Evolutionary conservation across 2,329 filamentous ascomycete species (phyloP).

Genomic region (Hypomyces perniciosus): DNA sequence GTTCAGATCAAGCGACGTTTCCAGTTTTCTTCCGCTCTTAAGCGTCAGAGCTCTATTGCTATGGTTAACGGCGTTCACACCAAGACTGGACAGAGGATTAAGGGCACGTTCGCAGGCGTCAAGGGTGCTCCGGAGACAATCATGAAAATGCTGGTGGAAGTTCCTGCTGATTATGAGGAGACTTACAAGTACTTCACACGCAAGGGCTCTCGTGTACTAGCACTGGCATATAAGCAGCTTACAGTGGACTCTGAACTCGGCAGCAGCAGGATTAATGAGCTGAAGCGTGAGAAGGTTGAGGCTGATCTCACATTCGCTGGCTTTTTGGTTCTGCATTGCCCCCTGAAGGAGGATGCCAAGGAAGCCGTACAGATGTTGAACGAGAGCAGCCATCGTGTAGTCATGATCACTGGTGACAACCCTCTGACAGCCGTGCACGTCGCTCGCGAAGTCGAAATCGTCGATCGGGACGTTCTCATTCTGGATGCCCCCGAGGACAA

Average conservation of each 20-base stretch:
- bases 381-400: constrained; percentile 94
- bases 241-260: constrained; percentile 76
- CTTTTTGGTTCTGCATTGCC: constrained; percentile 91
- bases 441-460: constrained; percentile 91
- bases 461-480: constrained; percentile 91
- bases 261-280: constrained; percentile 79
- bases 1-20: constrained; percentile 96
- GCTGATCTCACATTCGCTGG: constrained; percentile 80
- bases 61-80: constrained; percentile 68
- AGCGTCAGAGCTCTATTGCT: constrained; percentile 91
- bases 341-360: constrained; percentile 92
- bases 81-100: constrained; percentile 67
- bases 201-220: constrained; percentile 88
- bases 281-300: constrained; percentile 91
- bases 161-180: constrained; percentile 88
- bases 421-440: constrained; percentile 95
- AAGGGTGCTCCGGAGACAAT: constrained; percentile 98
- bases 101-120: constrained; percentile 86
- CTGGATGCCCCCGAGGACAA: constrained; percentile 92
- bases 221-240: constrained; percentile 89
- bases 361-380: constrained; percentile 94
- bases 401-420: constrained; percentile 99
- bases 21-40: constrained; percentile 94
- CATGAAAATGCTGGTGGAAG: constrained; percentile 78
- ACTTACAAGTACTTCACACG: constrained; percentile 98